These are phyloP conservation scores for Drechslerella stenobrocha DNA, from an alignment of 2,329 filamentous ascomycete species.

Conservation along the genomic window DNA sequence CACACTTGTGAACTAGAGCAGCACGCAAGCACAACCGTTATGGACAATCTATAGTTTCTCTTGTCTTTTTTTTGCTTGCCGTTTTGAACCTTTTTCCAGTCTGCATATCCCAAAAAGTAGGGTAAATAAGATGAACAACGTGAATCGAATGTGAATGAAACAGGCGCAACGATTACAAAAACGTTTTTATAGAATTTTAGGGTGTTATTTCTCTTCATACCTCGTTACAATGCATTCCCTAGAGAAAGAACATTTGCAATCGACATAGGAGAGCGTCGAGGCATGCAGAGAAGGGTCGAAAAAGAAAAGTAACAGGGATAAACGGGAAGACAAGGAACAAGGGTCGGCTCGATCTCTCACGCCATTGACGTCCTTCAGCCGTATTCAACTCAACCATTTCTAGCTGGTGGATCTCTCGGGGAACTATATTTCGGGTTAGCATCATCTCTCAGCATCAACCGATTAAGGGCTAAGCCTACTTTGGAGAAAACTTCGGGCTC, in stretches of 20 bases:
- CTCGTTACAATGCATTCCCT: no score
- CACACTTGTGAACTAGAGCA: not conserved
- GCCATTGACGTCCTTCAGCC: not conserved
- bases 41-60: not conserved
- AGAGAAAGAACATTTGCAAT: conserved; percentile 3
- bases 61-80: not conserved
- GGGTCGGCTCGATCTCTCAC: not conserved
- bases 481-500: conserved; percentile 52
- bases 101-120: no score
- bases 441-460: not conserved
- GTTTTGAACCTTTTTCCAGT: no score
- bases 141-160: conserved; percentile 16
- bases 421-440: conserved; percentile 46
- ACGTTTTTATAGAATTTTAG: conserved; percentile 6
- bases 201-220: conserved; percentile 31
- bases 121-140: conserved; percentile 3
- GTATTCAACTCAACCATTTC: conserved; percentile 23
- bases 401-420: conserved; percentile 50
- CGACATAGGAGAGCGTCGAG: conserved; percentile 27
- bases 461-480: conserved; percentile 49
- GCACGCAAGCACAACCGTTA: not conserved
- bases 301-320: conserved; percentile 20
- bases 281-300: conserved; percentile 21
- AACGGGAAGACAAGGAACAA: not conserved
- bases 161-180: conserved; percentile 1